These are phyloP conservation scores for Xylariales sp. DNA, from an alignment of 2,329 filamentous ascomycete species.

Conservation along the genomic window DNA sequence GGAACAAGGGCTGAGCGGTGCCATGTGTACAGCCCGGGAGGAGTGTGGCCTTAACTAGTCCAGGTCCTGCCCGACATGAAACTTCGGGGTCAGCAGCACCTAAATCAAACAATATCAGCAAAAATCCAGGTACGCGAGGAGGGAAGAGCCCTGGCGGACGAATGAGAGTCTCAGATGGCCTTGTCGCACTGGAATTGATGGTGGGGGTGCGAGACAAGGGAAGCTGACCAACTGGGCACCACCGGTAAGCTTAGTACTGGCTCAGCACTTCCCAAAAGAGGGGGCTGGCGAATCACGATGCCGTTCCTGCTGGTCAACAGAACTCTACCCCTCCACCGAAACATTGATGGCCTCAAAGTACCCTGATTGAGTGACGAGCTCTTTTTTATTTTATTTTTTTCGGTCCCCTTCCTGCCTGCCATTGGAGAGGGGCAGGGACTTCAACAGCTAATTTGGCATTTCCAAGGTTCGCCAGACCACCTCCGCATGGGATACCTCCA, in stretches of 20 bases:
- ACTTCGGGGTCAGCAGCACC: background rate
- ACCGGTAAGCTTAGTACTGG: no score
- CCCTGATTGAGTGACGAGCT: no score
- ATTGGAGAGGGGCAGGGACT: no score
- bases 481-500: no score
- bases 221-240: background rate
- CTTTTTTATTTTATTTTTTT: no score
- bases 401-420: no score
- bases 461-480: no score
- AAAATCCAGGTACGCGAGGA: constrained; percentile 5
- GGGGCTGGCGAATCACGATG: background rate
- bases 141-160: background rate
- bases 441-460: no score
- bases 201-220: background rate
- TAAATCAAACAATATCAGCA: no score
- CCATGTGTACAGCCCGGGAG: constrained; percentile 7
- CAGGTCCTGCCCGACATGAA: constrained; percentile 8
- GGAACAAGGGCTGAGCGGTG: constrained; percentile 9
- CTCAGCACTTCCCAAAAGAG: background rate
- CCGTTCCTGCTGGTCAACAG: background rate
- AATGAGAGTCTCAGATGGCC: constrained; percentile 6
- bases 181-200: no score
- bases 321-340: background rate
- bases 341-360: no score
- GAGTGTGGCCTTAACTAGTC: constrained; percentile 8